phyloP scores from a whole-genome alignment of 345 rosid genomes.

The Salix udensis region DNA sequence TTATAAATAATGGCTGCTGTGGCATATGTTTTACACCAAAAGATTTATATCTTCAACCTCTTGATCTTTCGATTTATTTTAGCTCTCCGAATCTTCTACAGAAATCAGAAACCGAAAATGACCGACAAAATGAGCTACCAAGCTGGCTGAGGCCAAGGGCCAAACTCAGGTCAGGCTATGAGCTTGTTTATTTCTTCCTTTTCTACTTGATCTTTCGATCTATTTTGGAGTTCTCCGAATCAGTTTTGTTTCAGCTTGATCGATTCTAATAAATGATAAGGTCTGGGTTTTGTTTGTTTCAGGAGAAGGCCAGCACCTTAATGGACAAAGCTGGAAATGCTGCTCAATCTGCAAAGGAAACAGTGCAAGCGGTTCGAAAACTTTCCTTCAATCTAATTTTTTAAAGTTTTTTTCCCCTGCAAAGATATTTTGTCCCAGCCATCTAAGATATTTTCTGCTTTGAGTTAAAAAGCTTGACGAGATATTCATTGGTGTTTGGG shows the following conservation, averaged over 20 bases:
- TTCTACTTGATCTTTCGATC: no score
- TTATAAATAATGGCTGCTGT: conserved; percentile 7
- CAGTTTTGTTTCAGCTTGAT: no score
- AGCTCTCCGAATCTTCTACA: neutral
- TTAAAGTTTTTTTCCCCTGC: neutral
- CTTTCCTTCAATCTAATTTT: neutral
- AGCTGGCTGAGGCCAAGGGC: conserved; percentile 57
- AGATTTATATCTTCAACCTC: no score
- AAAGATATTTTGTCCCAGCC: no score
- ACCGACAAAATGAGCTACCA: conserved; percentile 33
- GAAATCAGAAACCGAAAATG: conserved; percentile 4
- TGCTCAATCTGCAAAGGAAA: conserved; percentile 63
- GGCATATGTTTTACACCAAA: no score
- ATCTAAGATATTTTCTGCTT: no score
- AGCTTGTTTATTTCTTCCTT: no score
- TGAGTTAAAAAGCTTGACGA: no score
- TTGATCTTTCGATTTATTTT: neutral
- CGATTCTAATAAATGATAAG: neutral
- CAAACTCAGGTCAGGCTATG: conserved; percentile 38
- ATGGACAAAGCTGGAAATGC: conserved; percentile 53
- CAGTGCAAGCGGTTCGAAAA: conserved; percentile 46
- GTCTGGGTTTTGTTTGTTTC: neutral
- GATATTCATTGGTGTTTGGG: no score
- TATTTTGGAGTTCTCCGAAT: no score
- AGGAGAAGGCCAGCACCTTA: conserved; percentile 60